A percentile compares a stretch with the other conserved stretches of the same genome.
phyloP scores from a whole-genome alignment of 2,329 filamentous ascomycete genomes.

The Hypoxylon sp. region DNA sequence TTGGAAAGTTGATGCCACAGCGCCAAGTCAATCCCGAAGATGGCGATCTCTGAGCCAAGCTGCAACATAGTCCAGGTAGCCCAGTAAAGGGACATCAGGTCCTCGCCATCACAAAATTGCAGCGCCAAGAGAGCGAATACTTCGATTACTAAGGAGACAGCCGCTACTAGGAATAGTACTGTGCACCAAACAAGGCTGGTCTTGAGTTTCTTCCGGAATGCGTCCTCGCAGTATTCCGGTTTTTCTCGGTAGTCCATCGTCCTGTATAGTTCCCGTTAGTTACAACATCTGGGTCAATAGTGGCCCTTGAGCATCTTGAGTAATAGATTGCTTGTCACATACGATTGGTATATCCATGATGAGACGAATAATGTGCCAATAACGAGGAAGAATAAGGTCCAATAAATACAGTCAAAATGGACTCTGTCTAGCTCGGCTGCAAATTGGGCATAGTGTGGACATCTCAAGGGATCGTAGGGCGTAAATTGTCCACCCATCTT shows the following conservation, averaged over 20 bases:
- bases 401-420: constrained; percentile 60
- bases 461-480: constrained; percentile 53
- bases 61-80: constrained; percentile 74
- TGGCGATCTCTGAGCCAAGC: constrained; percentile 71
- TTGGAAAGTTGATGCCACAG: constrained; percentile 66
- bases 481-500: constrained; percentile 58
- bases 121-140: constrained; percentile 68
- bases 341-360: constrained; percentile 58
- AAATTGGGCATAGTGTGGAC: constrained; percentile 60
- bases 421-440: constrained; percentile 55
- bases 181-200: constrained; percentile 62
- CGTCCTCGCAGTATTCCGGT: constrained; percentile 53
- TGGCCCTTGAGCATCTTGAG: not conserved
- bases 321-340: constrained; percentile 20
- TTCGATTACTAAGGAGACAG: constrained; percentile 67
- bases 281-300: not conserved
- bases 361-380: constrained; percentile 57
- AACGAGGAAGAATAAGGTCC: constrained; percentile 59
- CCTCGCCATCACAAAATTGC: constrained; percentile 73
- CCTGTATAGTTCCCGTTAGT: constrained; percentile 34
- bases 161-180: constrained; percentile 62
- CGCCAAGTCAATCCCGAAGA: constrained; percentile 69
- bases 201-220: constrained; percentile 57
- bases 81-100: constrained; percentile 73
- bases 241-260: constrained; percentile 58